Evolutionary conservation across 768 basidiomycete genomes (phyloP).

Genomic region (Coprinopsis strossmayeri): DNA sequence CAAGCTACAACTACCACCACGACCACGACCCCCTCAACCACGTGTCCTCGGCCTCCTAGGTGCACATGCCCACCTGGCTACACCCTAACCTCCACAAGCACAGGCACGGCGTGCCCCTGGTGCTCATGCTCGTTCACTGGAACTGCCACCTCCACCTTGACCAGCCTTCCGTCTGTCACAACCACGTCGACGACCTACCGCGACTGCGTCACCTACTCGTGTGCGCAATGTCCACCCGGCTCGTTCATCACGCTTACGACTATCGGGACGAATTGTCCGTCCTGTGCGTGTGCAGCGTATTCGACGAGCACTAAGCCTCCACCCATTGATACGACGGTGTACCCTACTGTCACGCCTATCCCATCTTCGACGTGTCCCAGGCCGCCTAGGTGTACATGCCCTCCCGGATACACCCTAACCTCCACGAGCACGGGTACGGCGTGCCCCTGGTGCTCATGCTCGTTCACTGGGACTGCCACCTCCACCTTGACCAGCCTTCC

Average conservation of each 20-base stretch:
- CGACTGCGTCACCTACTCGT: conserved; percentile 4
- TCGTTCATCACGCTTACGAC: conserved; percentile 7
- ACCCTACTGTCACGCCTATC: no score
- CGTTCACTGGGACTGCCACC: not conserved
- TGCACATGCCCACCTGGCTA: conserved; percentile 2
- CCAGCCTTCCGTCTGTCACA: not conserved
- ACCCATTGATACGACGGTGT: no score
- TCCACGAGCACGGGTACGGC: conserved; percentile 1
- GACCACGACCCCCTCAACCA: not conserved
- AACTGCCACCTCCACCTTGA: not conserved
- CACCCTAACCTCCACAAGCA: conserved; percentile 1
- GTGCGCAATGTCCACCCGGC: not conserved
- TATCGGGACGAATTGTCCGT: not conserved
- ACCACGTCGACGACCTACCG: not conserved
- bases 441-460: conserved; percentile 2
- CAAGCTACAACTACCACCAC: not conserved
- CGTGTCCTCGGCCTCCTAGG: not conserved
- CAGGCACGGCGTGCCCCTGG: not conserved
- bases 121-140: conserved; percentile 3
- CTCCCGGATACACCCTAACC: conserved; percentile 1
- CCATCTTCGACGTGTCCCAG: no score
- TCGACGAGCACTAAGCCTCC: not conserved
- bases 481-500: not conserved
- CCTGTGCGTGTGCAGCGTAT: not conserved
- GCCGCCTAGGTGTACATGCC: not conserved